These are phyloP conservation scores for Trifolium pratense DNA, from an alignment of 306 rosid genomes.

Conservation along the genomic window DNA sequence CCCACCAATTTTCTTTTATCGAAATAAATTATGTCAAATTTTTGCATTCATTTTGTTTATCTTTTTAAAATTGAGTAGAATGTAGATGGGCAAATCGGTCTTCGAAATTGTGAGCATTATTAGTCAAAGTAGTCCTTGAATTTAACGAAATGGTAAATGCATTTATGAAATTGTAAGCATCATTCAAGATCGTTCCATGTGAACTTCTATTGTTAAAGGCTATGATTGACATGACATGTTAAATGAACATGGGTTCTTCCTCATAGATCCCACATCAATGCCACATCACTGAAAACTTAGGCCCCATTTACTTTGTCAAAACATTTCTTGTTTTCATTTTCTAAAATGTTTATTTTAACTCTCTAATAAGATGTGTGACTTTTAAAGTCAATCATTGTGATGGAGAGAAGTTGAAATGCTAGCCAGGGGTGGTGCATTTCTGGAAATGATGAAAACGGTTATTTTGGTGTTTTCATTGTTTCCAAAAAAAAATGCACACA, in stretches of 20 bases:
- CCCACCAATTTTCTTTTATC: constrained; percentile 14
- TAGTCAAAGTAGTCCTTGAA: not conserved
- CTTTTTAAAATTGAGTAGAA: constrained; percentile 18
- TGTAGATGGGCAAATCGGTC: not conserved
- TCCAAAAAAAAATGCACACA: no score
- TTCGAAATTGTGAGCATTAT: not conserved
- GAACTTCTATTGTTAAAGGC: not conserved
- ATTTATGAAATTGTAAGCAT: not conserved
- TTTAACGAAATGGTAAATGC: not conserved
- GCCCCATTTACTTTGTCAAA: no score
- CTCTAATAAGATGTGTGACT: no score
- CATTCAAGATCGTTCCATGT: not conserved
- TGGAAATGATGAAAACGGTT: no score
- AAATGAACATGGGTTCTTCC: not conserved
- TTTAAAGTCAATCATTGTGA: no score
- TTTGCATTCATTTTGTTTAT: not conserved
- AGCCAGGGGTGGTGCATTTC: no score
- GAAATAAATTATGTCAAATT: not conserved
- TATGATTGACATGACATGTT: not conserved
- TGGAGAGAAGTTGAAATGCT: no score
- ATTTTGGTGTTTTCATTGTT: no score
- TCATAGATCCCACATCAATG: not conserved
- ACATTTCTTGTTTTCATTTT: no score
- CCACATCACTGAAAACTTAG: not conserved
- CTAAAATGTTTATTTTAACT: no score